Conservation (phyloP, 768 basidiomycete species). For the Naganishia friedmannii region DNA sequence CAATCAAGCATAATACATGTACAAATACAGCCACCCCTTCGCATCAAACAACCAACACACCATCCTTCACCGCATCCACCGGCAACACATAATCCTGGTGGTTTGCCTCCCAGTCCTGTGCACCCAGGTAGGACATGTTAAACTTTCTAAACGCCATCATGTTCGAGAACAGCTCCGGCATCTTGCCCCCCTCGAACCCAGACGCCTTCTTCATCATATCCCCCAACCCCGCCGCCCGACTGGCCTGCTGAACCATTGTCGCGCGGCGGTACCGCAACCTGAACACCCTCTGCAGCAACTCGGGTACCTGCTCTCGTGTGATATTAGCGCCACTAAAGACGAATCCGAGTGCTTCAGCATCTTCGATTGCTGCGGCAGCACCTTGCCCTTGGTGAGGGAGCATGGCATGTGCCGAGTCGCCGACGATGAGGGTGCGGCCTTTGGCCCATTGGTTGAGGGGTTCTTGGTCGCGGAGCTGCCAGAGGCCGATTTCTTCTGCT, state of each 20-base stretch:
- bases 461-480: constrained; percentile 38
- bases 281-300: constrained; percentile 30
- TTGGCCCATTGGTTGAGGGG: constrained; percentile 33
- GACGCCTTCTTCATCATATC: constrained; percentile 23
- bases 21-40: too few relatives aligned
- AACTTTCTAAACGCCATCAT: constrained; percentile 29
- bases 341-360: constrained; percentile 36
- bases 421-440: constrained; percentile 33
- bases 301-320: constrained; percentile 22
- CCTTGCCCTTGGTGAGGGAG: constrained; percentile 38
- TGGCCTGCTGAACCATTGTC: constrained; percentile 33
- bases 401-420: constrained; percentile 36
- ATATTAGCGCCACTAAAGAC: constrained; percentile 23
- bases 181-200: not conserved
- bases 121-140: constrained; percentile 32
- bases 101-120: constrained; percentile 32
- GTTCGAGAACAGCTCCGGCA: constrained; percentile 13
- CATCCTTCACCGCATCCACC: too few relatives aligned
- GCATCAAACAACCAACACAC: too few relatives aligned
- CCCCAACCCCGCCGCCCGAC: constrained; percentile 28
- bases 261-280: constrained; percentile 35
- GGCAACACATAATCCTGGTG: constrained; percentile 8
- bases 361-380: constrained; percentile 34
- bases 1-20: too few relatives aligned
- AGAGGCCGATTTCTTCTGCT: constrained; percentile 30